Conservation (phyloP, 129 eudicot genomes). For the Escallonia herrerae region DNA sequence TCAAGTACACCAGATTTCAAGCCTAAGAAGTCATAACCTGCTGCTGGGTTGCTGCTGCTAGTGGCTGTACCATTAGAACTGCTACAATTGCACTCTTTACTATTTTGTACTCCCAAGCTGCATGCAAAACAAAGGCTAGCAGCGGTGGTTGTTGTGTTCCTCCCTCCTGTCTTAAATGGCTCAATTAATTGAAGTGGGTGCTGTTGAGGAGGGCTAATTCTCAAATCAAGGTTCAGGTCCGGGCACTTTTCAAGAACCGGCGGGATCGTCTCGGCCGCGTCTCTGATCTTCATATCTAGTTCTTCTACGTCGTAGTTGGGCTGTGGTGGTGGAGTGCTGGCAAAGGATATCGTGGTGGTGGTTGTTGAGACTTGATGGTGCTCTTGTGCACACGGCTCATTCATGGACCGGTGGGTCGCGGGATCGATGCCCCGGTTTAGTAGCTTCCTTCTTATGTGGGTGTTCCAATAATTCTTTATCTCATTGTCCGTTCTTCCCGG, state of each 20-base stretch:
- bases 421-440: conserved; percentile 90
- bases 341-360: conserved; percentile 27
- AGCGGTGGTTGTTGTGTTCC: background rate
- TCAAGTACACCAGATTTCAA: conserved; percentile 73
- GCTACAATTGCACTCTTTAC: conserved; percentile 70
- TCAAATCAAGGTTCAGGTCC: conserved; percentile 76
- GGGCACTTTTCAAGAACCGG: conserved; percentile 47
- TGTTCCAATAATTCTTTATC: conserved; percentile 96
- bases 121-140: conserved; percentile 60
- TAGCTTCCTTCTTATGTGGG: conserved; percentile 87
- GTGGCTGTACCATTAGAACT: conserved; percentile 14
- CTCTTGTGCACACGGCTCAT: conserved; percentile 29
- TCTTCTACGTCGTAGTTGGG: conserved; percentile 27
- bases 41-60: conserved; percentile 19
- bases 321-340: conserved; percentile 21
- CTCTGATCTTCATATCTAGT: conserved; percentile 13
- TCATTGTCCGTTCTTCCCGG: conserved; percentile 97
- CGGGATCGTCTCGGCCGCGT: conserved; percentile 16
- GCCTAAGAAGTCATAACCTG: conserved; percentile 71
- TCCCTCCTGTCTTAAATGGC: conserved; percentile 51
- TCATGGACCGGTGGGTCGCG: conserved; percentile 68
- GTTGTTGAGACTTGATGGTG: too few species aligned
- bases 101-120: conserved; percentile 59
- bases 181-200: conserved; percentile 30
- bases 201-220: conserved; percentile 78